Percentiles rank a stretch among this genome's conserved stretches.
Evolutionary conservation across 306 rosid species (phyloP).

Genomic region (Vigna hirtella): DNA sequence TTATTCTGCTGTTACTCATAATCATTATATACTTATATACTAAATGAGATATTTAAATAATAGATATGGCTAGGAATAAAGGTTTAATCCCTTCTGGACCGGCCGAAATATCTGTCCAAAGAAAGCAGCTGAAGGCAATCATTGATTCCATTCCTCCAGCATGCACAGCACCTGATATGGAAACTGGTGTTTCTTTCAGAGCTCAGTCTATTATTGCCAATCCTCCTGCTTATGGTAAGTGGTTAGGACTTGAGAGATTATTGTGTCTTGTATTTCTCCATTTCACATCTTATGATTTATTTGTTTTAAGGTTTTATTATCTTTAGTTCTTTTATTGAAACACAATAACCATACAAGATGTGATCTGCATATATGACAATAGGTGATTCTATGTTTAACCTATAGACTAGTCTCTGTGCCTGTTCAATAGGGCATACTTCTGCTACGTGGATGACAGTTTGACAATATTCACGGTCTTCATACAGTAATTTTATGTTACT

Average conservation of each 20-base stretch:
- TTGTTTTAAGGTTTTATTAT: conserved; percentile 22
- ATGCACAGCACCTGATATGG: conserved; percentile 88
- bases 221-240: conserved; percentile 95
- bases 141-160: conserved; percentile 96
- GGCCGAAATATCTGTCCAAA: conserved; percentile 78
- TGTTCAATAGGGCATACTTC: conserved; percentile 16
- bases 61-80: conserved; percentile 96
- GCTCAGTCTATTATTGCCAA: conserved; percentile 98
- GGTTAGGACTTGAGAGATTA: conserved; percentile 33
- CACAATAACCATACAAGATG: conserved; percentile 1
- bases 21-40: conserved; percentile 32
- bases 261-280: conserved; percentile 44
- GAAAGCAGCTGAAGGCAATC: conserved; percentile 83
- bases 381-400: conserved; percentile 31
- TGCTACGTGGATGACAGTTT: conserved; percentile 18
- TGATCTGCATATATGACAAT: conserved; percentile 38
- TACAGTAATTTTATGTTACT: neutral
- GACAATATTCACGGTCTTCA: neutral
- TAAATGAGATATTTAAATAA: conserved; percentile 39
- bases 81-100: conserved; percentile 95
- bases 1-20: conserved; percentile 8
- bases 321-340: conserved; percentile 18
- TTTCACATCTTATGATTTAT: conserved; percentile 35
- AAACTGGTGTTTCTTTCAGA: conserved; percentile 79
- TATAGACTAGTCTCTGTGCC: neutral